Conservation (phyloP, 192 early-diverging fungal genomes). For the Funneliformis geosporum region DNA sequence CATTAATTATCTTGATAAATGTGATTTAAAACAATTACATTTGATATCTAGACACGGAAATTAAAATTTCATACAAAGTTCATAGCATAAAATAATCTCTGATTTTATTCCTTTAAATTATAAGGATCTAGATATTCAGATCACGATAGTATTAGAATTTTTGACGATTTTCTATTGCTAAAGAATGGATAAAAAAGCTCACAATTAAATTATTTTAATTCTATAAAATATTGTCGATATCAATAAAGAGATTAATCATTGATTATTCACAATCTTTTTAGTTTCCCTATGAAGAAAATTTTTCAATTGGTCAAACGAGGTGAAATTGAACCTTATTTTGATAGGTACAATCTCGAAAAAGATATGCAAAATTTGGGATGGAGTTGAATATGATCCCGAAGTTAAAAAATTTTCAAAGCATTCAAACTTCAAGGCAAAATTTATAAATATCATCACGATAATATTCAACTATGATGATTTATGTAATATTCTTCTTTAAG, state of each 20-base stretch:
- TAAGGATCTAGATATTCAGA: background rate
- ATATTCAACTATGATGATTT: too few relatives aligned
- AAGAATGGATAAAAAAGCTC: background rate
- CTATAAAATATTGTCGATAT: too few relatives aligned
- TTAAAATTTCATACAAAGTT: background rate
- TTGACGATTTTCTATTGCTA: background rate
- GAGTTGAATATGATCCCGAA: too few relatives aligned
- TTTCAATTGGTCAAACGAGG: too few relatives aligned
- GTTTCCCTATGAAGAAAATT: background rate
- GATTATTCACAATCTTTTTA: background rate
- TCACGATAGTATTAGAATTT: background rate
- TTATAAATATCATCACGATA: too few relatives aligned
- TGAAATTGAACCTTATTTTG: background rate
- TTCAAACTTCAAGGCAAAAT: background rate
- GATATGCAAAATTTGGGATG: too few relatives aligned
- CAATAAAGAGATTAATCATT: too few relatives aligned
- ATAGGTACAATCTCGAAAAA: background rate
- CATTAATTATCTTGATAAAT: too few relatives aligned
- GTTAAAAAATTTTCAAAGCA: too few relatives aligned
- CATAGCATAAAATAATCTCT: background rate
- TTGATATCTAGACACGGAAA: too few relatives aligned
- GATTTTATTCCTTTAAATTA: background rate
- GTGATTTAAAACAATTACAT: too few relatives aligned
- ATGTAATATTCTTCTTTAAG: background rate
- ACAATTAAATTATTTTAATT: background rate